These are phyloP conservation scores for Phascolomyces articulosus DNA, from an alignment of 371 early-diverging fungal species.

Conservation along the genomic window DNA sequence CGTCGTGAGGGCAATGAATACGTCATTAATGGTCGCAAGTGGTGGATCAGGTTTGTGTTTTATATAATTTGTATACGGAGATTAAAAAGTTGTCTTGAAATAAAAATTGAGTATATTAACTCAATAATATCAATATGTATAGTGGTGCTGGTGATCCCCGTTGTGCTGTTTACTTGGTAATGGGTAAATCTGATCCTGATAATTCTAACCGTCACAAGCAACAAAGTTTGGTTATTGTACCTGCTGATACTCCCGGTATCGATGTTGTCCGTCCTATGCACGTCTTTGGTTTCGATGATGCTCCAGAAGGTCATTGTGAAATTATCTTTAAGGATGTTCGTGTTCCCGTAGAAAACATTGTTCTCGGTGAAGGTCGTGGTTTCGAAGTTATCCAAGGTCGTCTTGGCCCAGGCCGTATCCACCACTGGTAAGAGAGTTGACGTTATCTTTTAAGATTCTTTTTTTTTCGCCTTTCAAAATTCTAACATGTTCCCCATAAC, in stretches of 20 bases:
- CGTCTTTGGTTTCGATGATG: conserved; percentile 96
- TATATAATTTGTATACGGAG: too few species aligned
- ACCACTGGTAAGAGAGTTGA: conserved; percentile 59
- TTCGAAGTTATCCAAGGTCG: conserved; percentile 97
- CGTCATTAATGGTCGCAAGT: conserved; percentile 92
- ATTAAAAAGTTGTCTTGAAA: too few species aligned
- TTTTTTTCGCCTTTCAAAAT: too few species aligned
- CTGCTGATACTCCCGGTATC: conserved; percentile 86
- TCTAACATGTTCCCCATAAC: too few species aligned
- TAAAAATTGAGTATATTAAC: too few species aligned
- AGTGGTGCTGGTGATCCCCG: conserved; percentile 92
- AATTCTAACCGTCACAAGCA: conserved; percentile 79
- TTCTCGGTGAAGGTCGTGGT: conserved; percentile 95
- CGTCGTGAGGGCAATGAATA: conserved; percentile 70
- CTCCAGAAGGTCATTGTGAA: conserved; percentile 94
- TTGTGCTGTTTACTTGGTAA: conserved; percentile 85
- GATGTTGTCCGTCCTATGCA: conserved; percentile 82
- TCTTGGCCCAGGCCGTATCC: conserved; percentile 88
- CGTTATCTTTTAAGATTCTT: too few species aligned
- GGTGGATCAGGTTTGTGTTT: conserved; percentile 80
- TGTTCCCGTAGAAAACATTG: conserved; percentile 85
- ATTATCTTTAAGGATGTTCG: conserved; percentile 88
- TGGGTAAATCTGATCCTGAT: conserved; percentile 85
- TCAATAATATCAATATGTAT: neutral
- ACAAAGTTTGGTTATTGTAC: conserved; percentile 91